Percentiles rank a stretch among this genome's conserved stretches.
Evolutionary conservation across 2,329 filamentous ascomycete species (phyloP).

Genomic region (Fusarium paranaense): DNA sequence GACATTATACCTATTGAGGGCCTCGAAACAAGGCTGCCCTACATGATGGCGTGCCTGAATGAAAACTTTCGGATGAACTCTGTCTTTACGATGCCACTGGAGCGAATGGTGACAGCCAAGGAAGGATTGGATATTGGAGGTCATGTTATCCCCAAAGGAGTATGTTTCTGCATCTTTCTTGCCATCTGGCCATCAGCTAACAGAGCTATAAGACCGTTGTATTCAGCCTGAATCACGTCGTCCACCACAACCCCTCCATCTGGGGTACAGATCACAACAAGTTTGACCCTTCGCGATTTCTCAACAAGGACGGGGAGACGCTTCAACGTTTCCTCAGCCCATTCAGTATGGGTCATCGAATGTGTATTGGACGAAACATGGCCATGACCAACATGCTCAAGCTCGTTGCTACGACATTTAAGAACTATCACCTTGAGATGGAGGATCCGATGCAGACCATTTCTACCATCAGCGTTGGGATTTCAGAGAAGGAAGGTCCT

Average conservation of each 20-base stretch:
- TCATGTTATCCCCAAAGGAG: not conserved
- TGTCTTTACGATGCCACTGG: not conserved
- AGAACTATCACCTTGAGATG: not conserved
- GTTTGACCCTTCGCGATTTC: not conserved
- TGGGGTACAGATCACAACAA: not conserved
- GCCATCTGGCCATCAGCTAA: not conserved
- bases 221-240: not conserved
- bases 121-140: not conserved
- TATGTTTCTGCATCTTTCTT: not conserved
- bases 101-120: not conserved
- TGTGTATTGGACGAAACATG: not conserved
- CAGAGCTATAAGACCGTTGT: not conserved
- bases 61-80: not conserved
- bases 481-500: not conserved
- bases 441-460: not conserved
- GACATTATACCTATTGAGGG: not conserved
- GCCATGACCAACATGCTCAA: not conserved
- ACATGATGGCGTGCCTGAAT: not conserved
- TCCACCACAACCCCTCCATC: not conserved
- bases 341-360: not conserved
- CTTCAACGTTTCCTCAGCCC: not conserved
- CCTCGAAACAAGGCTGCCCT: not conserved
- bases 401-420: not conserved
- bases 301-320: not conserved
- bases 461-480: not conserved